Conservation (phyloP, 2,329 filamentous ascomycete genomes). For the Onygenales sp. region DNA sequence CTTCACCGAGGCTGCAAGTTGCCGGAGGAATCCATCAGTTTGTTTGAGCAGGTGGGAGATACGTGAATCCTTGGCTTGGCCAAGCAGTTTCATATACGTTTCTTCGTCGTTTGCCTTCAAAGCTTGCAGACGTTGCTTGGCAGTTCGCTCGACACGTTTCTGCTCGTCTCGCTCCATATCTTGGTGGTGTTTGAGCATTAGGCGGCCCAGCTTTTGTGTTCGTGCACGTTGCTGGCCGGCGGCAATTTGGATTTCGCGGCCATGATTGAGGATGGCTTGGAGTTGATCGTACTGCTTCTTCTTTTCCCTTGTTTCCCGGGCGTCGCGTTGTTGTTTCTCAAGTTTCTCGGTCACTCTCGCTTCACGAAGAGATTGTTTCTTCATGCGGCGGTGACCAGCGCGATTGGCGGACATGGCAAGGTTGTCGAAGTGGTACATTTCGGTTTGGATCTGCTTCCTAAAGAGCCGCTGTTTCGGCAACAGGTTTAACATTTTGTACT, state of each 20-base stretch:
- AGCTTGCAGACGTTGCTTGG: conserved; percentile 98
- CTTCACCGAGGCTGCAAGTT: conserved; percentile 90
- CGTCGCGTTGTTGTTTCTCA: conserved; percentile 96
- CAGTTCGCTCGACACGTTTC: conserved; percentile 93
- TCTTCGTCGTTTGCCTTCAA: conserved; percentile 99
- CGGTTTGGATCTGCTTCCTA: conserved; percentile 75
- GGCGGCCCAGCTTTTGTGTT: conserved; percentile 73
- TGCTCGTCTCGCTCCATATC: conserved; percentile 99
- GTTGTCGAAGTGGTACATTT: conserved; percentile 94
- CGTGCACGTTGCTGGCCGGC: conserved; percentile 61
- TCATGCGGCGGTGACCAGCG: conserved; percentile 80
- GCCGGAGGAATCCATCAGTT: conserved; percentile 93
- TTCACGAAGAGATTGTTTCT: conserved; percentile 93
- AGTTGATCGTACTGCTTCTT: conserved; percentile 94
- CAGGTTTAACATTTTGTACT: conserved; percentile 85
- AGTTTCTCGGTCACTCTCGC: conserved; percentile 97
- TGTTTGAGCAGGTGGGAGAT: conserved; percentile 95
- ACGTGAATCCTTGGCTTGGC: conserved; percentile 98
- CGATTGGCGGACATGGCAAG: conserved; percentile 95
- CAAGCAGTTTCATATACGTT: conserved; percentile 93
- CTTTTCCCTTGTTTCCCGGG: conserved; percentile 91
- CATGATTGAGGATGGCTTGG: conserved; percentile 73
- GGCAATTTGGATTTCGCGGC: conserved; percentile 63
- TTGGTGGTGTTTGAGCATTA: conserved; percentile 84
- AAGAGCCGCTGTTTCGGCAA: conserved; percentile 80